Conservation (phyloP, 2,329 filamentous ascomycete genomes). For the Plenodomus biglobosus region DNA sequence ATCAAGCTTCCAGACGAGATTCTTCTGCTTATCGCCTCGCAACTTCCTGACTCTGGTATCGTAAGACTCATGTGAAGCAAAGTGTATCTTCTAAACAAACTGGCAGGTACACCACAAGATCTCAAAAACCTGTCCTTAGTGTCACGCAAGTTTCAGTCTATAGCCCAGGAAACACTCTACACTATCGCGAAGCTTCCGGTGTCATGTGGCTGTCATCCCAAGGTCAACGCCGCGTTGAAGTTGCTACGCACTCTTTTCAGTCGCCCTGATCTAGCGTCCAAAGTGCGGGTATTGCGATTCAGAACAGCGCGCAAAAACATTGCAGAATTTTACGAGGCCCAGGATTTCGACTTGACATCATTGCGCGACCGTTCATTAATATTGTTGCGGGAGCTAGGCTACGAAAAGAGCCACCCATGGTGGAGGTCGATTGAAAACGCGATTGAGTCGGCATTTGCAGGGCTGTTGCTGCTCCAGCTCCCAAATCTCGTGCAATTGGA, state of each 20-base stretch:
- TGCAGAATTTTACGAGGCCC: slow-evolving; percentile 13
- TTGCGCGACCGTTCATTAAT: slow-evolving; percentile 14
- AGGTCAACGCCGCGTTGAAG: slow-evolving; percentile 18
- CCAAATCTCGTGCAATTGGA: slow-evolving; percentile 23
- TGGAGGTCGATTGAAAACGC: slow-evolving; percentile 19
- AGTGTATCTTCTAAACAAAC: neutral
- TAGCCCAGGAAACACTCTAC: slow-evolving; percentile 22
- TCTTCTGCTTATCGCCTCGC: slow-evolving; percentile 17
- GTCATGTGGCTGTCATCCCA: slow-evolving; percentile 19
- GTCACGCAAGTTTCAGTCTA: slow-evolving; percentile 18
- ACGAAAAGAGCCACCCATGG: slow-evolving; percentile 17
- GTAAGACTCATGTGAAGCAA: neutral
- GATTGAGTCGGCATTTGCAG: slow-evolving; percentile 28
- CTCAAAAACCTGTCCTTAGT: slow-evolving; percentile 20
- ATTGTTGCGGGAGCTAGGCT: slow-evolving; percentile 14
- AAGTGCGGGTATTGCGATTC: slow-evolving; percentile 21
- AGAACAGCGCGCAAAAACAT: slow-evolving; percentile 19
- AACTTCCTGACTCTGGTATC: slow-evolving; percentile 13
- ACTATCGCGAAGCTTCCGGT: slow-evolving; percentile 15
- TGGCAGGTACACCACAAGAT: slow-evolving; percentile 2
- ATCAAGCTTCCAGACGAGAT: slow-evolving; percentile 24
- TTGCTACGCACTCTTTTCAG: slow-evolving; percentile 26
- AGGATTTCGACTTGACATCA: slow-evolving; percentile 12
- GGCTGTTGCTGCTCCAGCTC: slow-evolving; percentile 19
- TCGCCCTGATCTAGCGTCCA: slow-evolving; percentile 22